Percentiles rank a stretch among this genome's conserved stretches.
Evolutionary conservation across 768 basidiomycete genomes (phyloP).

Genomic region (Tylopilus sp.): DNA sequence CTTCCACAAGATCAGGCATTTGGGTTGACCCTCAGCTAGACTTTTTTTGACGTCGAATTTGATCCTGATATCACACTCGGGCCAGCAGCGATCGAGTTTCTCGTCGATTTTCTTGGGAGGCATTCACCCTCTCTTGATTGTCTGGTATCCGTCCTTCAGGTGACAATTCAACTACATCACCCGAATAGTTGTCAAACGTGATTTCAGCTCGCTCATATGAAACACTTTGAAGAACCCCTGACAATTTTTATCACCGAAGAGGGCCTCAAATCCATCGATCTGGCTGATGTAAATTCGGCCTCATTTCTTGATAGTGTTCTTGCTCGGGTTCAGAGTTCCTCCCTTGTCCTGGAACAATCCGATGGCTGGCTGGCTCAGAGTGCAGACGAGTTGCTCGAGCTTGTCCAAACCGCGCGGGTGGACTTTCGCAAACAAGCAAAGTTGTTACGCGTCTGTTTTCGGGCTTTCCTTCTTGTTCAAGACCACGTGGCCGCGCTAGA

Average conservation of each 20-base stretch:
- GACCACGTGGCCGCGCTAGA: slow-evolving; percentile 42
- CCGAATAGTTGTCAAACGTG: neutral
- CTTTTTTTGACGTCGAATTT: slow-evolving; percentile 62
- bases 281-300: slow-evolving; percentile 21
- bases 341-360: slow-evolving; percentile 13
- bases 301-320: slow-evolving; percentile 39
- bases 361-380: slow-evolving; percentile 26
- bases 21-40: slow-evolving; percentile 32
- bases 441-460: slow-evolving; percentile 45
- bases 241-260: slow-evolving; percentile 29
- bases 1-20: neutral
- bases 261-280: slow-evolving; percentile 1
- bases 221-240: slow-evolving; percentile 67
- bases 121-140: slow-evolving; percentile 56
- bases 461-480: slow-evolving; percentile 43
- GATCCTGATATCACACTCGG: slow-evolving; percentile 62
- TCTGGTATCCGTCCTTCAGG: slow-evolving; percentile 59
- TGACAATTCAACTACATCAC: slow-evolving; percentile 19
- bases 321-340: slow-evolving; percentile 30
- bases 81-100: slow-evolving; percentile 49
- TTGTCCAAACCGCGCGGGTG: slow-evolving; percentile 37
- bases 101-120: slow-evolving; percentile 55
- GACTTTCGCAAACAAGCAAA: slow-evolving; percentile 32
- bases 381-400: slow-evolving; percentile 30
- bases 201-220: slow-evolving; percentile 57